Conservation (phyloP, 148 eudicot genomes). For the Vaccinium macrocarpon region DNA sequence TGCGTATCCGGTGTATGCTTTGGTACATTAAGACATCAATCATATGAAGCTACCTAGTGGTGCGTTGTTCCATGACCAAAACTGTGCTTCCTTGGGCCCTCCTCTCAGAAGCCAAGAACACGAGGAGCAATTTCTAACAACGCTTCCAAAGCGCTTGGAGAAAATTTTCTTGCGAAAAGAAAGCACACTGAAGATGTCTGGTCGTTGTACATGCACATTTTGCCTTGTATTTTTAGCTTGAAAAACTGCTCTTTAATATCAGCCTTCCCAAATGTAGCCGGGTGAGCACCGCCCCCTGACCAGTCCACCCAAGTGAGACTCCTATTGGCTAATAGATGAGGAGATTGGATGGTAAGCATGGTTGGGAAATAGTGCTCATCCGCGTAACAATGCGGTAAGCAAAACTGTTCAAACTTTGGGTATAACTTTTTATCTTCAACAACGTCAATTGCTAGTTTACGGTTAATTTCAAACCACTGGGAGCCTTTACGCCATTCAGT, state of each 20-base stretch:
- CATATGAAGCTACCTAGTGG: background rate
- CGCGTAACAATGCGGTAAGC: background rate
- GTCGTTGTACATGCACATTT: background rate
- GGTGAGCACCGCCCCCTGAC: background rate
- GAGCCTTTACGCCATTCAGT: background rate
- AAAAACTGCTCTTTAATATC: background rate
- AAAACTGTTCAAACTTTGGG: background rate
- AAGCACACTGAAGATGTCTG: background rate
- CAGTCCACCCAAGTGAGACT: background rate
- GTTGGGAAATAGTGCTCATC: background rate
- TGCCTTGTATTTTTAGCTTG: background rate
- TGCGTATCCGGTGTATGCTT: background rate
- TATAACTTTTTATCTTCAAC: background rate
- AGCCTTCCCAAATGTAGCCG: background rate
- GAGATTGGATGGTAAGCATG: background rate
- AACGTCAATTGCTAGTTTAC: background rate
- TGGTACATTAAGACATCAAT: background rate
- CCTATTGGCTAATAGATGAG: background rate
- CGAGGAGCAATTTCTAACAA: conserved; percentile 35
- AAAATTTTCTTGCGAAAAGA: conserved; percentile 1
- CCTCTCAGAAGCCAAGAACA: conserved; percentile 37
- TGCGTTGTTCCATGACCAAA: background rate
- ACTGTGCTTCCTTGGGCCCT: background rate
- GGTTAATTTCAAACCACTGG: background rate
- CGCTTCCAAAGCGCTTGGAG: conserved; percentile 2